These are phyloP conservation scores for Moesziomyces globuligerus DNA, from an alignment of 1,284 basidiomycete species.

Conservation along the genomic window DNA sequence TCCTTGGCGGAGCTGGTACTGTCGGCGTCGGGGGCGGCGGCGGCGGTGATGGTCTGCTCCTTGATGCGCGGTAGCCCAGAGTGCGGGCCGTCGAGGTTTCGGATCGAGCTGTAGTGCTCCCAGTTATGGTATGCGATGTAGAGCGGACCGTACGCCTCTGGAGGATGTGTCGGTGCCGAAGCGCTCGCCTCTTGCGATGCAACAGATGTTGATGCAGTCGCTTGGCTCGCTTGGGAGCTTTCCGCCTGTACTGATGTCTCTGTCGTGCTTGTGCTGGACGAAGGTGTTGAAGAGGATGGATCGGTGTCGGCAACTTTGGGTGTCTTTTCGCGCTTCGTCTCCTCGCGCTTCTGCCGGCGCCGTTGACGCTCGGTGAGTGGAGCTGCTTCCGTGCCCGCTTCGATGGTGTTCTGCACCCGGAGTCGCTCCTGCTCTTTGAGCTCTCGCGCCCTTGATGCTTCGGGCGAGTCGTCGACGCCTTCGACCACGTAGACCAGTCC, in stretches of 20 bases:
- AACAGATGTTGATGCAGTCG: conserved; percentile 2
- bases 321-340: conserved; percentile 32
- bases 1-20: conserved; percentile 2
- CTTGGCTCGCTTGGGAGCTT: neutral
- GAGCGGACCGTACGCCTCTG: conserved; percentile 60
- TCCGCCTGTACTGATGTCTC: conserved; percentile 1
- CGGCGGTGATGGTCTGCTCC: conserved; percentile 68
- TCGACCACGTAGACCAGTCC: conserved; percentile 70
- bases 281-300: conserved; percentile 7
- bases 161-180: neutral
- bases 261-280: neutral
- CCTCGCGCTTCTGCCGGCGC: conserved; percentile 39
- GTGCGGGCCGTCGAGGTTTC: conserved; percentile 85
- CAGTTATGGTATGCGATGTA: conserved; percentile 79
- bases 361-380: conserved; percentile 43
- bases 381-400: conserved; percentile 29
- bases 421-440: conserved; percentile 44
- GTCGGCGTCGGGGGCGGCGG: conserved; percentile 19
- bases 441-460: conserved; percentile 47
- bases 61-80: conserved; percentile 77
- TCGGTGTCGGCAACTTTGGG: conserved; percentile 1
- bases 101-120: conserved; percentile 93
- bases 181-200: conserved; percentile 7
- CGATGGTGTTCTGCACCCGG: conserved; percentile 40
- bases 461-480: conserved; percentile 65